phyloP scores from a whole-genome alignment of 1,284 basidiomycete species.

The Cryptococcus sp. region DNA sequence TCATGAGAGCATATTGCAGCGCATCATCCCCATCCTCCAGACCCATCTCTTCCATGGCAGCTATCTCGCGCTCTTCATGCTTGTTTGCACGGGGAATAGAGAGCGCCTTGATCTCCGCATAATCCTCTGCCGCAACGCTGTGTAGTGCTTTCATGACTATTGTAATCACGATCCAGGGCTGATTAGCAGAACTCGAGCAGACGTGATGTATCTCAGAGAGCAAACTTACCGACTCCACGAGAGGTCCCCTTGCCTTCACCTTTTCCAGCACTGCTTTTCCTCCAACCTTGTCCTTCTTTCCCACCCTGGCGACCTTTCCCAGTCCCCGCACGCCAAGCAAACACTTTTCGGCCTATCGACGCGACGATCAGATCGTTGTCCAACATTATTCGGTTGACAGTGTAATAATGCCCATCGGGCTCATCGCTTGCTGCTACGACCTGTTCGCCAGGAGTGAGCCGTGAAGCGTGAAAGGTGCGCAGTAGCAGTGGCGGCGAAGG shows the following conservation, averaged over 20 bases:
- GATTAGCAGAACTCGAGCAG: neutral
- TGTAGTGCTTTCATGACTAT: conserved; percentile 41
- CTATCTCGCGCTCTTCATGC: conserved; percentile 22
- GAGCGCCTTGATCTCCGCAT: conserved; percentile 28
- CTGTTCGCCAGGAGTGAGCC: conserved; percentile 37
- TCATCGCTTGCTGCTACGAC: conserved; percentile 34
- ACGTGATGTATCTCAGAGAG: neutral
- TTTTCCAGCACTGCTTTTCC: conserved; percentile 25
- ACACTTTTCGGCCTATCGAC: conserved; percentile 43
- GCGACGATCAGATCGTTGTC: conserved; percentile 50
- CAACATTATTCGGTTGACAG: conserved; percentile 47
- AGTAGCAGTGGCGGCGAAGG: conserved; percentile 31
- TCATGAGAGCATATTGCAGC: conserved; percentile 45
- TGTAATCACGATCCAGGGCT: neutral
- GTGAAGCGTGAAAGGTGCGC: conserved; percentile 39
- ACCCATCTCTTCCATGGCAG: conserved; percentile 40
- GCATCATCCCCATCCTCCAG: conserved; percentile 45
- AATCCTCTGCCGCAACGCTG: conserved; percentile 32
- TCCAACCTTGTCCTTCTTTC: conserved; percentile 30
- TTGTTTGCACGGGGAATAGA: neutral
- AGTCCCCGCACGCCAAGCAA: conserved; percentile 48
- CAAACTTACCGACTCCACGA: conserved; percentile 25
- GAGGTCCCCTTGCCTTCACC: conserved; percentile 25
- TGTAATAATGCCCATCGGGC: conserved; percentile 34
- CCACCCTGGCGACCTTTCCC: conserved; percentile 40